Evolutionary conservation across 768 basidiomycete species (phyloP).

Genomic region (Cystofilobasidium capitatum): DNA sequence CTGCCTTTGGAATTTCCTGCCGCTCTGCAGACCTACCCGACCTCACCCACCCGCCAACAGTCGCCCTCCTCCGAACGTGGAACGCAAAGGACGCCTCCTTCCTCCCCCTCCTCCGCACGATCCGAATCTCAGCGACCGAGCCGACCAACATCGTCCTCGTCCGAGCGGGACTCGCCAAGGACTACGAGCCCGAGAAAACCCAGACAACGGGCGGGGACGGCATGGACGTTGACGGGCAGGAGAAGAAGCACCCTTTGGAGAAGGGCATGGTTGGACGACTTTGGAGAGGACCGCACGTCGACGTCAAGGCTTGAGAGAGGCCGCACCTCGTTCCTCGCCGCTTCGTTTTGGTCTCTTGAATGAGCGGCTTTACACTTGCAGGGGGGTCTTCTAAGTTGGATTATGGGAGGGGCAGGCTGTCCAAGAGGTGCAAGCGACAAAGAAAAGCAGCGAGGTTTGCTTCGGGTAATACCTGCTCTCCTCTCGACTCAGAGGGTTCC

Average conservation of each 20-base stretch:
- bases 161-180: constrained; percentile 4
- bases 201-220: not conserved
- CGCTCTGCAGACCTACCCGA: constrained; percentile 36
- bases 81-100: constrained; percentile 30
- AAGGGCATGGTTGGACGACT: constrained; percentile 2
- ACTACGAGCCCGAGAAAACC: not conserved
- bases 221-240: not conserved
- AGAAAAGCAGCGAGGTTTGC: too few relatives aligned
- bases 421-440: too few relatives aligned
- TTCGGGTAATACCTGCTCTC: too few relatives aligned
- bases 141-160: constrained; percentile 21
- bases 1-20: not conserved
- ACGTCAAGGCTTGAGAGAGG: too few relatives aligned
- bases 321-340: too few relatives aligned
- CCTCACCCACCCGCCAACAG: constrained; percentile 36
- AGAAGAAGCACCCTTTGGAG: not conserved
- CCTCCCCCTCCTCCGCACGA: constrained; percentile 19
- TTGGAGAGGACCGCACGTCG: constrained; percentile 1
- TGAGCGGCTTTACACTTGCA: too few relatives aligned
- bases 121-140: constrained; percentile 19
- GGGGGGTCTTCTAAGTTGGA: too few relatives aligned
- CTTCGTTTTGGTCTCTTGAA: too few relatives aligned
- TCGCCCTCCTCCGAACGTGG: constrained; percentile 35
- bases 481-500: too few relatives aligned
- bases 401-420: too few relatives aligned